Base-by-base conservation (phyloP, 2,329 filamentous ascomycete genomes). In the Trematosphaeria pertusa region DNA sequence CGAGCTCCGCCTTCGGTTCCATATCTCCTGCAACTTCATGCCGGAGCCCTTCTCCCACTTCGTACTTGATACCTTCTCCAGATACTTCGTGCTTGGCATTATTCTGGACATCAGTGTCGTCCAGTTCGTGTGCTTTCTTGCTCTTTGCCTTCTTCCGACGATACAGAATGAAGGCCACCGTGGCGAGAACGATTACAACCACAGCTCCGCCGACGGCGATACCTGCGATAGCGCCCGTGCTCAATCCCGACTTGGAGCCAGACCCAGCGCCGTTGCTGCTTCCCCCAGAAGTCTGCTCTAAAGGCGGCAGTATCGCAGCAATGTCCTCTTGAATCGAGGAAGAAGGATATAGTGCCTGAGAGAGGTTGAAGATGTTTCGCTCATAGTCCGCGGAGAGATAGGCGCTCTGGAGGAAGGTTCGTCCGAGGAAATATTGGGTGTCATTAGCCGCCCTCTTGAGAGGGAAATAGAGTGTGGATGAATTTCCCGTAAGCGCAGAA, bases 341-440 rank as follows among this genome's bases (percentile, higher is more conserved):
- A 63, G 36, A 72, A 54, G n/a, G 83, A 78, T 59, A 83, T 81
- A 39, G 61, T 59, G 83, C 82, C 56, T 84, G 80, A 3, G 59
- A 63, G 8, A 66, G 22, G 34, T 61, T 66, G 53, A 66, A 64
- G 2, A 33, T 54, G 18, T 52, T 54, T 5, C 61, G 56, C 22
- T 63, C 71, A 43, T 72, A 73, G 34, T 75, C 67, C 1, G 65
- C 68, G 4, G 71, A 63, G 6, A 75, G 33, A 50, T 75, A 70
- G n/a, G 72, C 72, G 43, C 73, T 72, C 47, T 75, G 72, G 11
- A 75, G 53, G 32, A 75, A 73, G 1, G 71, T 61, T 8, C 73
- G 63, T 2, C 73, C 73, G 8, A 75, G 60, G 0, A 68, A 54
- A 45, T 72, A 73, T 45, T 73, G 67, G 2, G 54, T 64, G 15